A percentile compares a stretch with the other conserved stretches of the same genome.
phyloP scores from a whole-genome alignment of 2,329 filamentous ascomycete species.

The Tolypocladium pustulatum region DNA sequence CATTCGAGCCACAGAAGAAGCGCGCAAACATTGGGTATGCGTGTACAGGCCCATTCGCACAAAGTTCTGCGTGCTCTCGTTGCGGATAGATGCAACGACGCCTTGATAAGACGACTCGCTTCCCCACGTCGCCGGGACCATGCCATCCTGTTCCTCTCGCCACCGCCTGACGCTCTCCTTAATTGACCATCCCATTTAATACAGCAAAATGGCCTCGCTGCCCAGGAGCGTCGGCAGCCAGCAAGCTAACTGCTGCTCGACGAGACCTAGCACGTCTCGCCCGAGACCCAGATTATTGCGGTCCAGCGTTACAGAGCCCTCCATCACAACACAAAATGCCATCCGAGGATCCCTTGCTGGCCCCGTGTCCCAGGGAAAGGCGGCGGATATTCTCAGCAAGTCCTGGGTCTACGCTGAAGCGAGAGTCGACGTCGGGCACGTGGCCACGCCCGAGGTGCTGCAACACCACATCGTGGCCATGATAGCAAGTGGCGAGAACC shows the following conservation, averaged over 20 bases:
- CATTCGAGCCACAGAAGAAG: background rate
- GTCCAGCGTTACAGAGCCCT: constrained; percentile 45
- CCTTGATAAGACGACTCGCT: background rate
- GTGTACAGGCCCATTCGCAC: background rate
- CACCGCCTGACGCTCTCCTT: background rate
- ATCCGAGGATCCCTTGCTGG: constrained; percentile 39
- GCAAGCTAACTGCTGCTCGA: background rate
- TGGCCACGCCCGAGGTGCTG: background rate
- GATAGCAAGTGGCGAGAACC: constrained; percentile 11
- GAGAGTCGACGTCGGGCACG: background rate
- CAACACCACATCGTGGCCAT: constrained; percentile 12
- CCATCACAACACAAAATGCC: constrained; percentile 44
- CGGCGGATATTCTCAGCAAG: constrained; percentile 43
- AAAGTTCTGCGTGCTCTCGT: background rate
- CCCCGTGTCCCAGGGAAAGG: constrained; percentile 36
- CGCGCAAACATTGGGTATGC: background rate
- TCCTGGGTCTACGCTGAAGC: constrained; percentile 36
- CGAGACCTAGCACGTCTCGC: background rate
- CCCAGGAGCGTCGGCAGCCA: background rate
- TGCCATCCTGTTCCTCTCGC: background rate
- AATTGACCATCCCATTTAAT: background rate
- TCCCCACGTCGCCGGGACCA: background rate
- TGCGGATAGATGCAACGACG: background rate
- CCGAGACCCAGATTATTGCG: constrained; percentile 26
- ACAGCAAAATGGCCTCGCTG: background rate